Percentiles rank a stretch among this genome's conserved stretches.
These are phyloP conservation scores for Glycyrrhiza uralensis DNA, from an alignment of 306 rosid species.

Conservation along the genomic window DNA sequence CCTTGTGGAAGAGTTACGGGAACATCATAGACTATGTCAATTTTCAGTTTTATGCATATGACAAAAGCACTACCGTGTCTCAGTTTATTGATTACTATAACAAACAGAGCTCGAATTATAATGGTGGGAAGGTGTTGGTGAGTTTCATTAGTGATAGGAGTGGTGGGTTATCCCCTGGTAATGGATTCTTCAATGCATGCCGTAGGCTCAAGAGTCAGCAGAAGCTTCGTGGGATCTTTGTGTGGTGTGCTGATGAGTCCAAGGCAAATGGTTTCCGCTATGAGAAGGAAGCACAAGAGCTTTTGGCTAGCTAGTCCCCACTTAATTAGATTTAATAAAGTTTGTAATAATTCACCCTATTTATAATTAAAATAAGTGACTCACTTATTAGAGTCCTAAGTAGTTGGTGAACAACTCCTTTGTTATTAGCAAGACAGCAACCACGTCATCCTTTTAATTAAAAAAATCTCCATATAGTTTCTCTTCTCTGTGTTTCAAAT, in stretches of 20 bases:
- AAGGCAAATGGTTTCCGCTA: constrained; percentile 50
- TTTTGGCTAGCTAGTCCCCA: too few relatives aligned
- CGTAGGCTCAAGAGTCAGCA: constrained; percentile 40
- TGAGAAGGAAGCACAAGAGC: constrained; percentile 66
- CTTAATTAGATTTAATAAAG: too few relatives aligned
- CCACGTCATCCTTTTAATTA: too few relatives aligned
- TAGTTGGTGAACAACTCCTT: too few relatives aligned
- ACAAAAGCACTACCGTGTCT: constrained; percentile 50
- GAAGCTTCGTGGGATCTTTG: constrained; percentile 65
- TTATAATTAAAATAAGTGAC: too few relatives aligned
- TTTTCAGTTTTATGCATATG: constrained; percentile 83
- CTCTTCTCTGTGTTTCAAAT: too few relatives aligned
- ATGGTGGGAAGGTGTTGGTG: constrained; percentile 61
- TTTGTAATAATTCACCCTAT: too few relatives aligned
- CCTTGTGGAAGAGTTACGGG: constrained; percentile 68
- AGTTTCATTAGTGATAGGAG: constrained; percentile 65
- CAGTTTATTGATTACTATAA: constrained; percentile 55
- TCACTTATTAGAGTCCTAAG: too few relatives aligned
- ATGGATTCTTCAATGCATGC: constrained; percentile 70
- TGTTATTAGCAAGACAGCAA: too few relatives aligned
- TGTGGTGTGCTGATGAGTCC: constrained; percentile 90
- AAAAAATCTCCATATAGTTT: too few relatives aligned
- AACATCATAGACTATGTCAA: constrained; percentile 69
- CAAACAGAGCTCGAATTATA: constrained; percentile 55
- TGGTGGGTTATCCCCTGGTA: constrained; percentile 51